Evolutionary conservation across 1,139 yeast species (phyloP).

Genomic region (Debaryomyces coudertii): DNA sequence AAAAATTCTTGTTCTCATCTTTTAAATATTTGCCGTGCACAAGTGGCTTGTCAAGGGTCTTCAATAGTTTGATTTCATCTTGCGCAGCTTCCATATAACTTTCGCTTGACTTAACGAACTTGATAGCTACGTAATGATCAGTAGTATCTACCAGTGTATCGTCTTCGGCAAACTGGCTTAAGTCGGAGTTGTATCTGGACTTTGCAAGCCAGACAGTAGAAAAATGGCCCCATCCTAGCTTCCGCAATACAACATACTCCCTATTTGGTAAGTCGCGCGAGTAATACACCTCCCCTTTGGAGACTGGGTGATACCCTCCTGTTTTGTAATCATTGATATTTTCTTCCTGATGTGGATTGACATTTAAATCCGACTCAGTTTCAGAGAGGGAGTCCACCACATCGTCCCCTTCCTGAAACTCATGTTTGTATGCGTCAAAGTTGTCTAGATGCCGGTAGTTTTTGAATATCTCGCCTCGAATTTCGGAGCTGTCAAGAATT

Average conservation of each 20-base stretch:
- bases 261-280: slow-evolving; percentile 27
- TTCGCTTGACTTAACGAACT: slow-evolving; percentile 43
- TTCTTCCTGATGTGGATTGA: slow-evolving; percentile 44
- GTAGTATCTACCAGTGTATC: slow-evolving; percentile 10
- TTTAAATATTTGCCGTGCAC: slow-evolving; percentile 30
- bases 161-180: not conserved
- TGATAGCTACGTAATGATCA: slow-evolving; percentile 45
- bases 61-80: slow-evolving; percentile 43
- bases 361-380: slow-evolving; percentile 30
- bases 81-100: slow-evolving; percentile 47
- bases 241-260: slow-evolving; percentile 39
- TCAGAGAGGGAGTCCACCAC: slow-evolving; percentile 22
- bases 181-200: slow-evolving; percentile 30
- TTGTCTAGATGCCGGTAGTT: not conserved
- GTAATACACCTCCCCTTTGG: slow-evolving; percentile 41
- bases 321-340: slow-evolving; percentile 39
- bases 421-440: slow-evolving; percentile 8
- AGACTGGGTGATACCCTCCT: slow-evolving; percentile 50
- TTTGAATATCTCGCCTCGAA: not conserved
- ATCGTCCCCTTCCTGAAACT: slow-evolving; percentile 12
- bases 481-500: not conserved
- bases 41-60: slow-evolving; percentile 23
- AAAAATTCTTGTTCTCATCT: slow-evolving; percentile 18
- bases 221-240: slow-evolving; percentile 87
- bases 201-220: slow-evolving; percentile 86